Conservation (phyloP, 2,329 filamentous ascomycete genomes). For the Pochonia chlamydosporia region DNA sequence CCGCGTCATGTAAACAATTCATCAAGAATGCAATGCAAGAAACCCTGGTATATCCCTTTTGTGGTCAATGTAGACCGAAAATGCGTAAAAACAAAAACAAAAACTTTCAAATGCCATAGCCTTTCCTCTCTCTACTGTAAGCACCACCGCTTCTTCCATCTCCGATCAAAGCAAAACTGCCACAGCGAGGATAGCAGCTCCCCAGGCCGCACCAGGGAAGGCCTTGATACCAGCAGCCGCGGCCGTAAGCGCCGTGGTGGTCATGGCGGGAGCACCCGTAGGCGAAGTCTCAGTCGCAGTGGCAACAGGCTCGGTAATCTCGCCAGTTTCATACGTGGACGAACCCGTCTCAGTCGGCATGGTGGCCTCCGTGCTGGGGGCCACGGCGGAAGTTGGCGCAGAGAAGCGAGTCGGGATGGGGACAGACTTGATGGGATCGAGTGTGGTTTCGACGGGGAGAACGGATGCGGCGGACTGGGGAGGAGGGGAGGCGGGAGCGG, state of each 20-base stretch:
- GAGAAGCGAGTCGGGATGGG: slow-evolving; percentile 3
- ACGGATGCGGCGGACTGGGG: slow-evolving; percentile 16
- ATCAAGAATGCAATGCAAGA: slow-evolving; percentile 3
- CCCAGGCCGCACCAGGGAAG: slow-evolving; percentile 18
- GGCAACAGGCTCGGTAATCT: slow-evolving; percentile 1
- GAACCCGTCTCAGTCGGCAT: background rate
- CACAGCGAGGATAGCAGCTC: slow-evolving; percentile 19
- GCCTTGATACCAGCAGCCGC: slow-evolving; percentile 18
- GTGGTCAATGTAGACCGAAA: background rate
- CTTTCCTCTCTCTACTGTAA: no score
- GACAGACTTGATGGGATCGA: slow-evolving; percentile 1
- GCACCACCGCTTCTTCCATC: no score
- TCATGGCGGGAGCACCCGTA: slow-evolving; percentile 16
- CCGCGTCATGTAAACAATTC: background rate
- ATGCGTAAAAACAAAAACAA: background rate
- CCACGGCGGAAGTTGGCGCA: slow-evolving; percentile 8
- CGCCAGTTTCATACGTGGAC: slow-evolving; percentile 11
- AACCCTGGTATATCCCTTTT: slow-evolving; percentile 3
- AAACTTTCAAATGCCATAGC: background rate
- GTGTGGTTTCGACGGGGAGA: slow-evolving; percentile 10
- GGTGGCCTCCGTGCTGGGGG: slow-evolving; percentile 5
- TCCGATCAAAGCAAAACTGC: slow-evolving; percentile 19
- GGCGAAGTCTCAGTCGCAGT: background rate
- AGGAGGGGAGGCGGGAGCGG: slow-evolving; percentile 11
- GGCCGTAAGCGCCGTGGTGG: slow-evolving; percentile 23